A percentile compares a stretch with the other conserved stretches of the same genome.
phyloP scores from a whole-genome alignment of 352 stramenopile genomes.

The Globisporangium heterothallicum region DNA sequence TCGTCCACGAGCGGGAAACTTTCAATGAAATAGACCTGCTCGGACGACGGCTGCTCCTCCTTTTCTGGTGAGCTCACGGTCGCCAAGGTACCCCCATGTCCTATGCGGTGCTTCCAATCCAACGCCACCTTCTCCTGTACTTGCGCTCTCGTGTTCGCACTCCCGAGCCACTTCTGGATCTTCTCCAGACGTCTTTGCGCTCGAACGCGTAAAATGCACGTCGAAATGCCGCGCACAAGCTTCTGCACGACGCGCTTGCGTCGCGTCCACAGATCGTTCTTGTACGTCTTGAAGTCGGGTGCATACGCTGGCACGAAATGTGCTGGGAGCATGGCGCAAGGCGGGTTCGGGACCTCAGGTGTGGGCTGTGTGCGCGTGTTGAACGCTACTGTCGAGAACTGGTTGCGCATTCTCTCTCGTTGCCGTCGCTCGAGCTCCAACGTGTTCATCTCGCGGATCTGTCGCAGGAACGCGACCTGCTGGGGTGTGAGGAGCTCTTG shows the following conservation, averaged over 20 bases:
- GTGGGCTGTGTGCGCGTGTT: constrained; percentile 25
- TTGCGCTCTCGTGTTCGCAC: constrained; percentile 32
- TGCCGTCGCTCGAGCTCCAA: constrained; percentile 22
- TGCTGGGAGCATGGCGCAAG: constrained; percentile 33
- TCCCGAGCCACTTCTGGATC: constrained; percentile 51
- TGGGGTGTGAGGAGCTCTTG: constrained; percentile 44
- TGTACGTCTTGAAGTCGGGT: constrained; percentile 81
- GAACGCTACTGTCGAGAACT: constrained; percentile 30
- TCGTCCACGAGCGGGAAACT: constrained; percentile 65
- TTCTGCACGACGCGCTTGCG: constrained; percentile 62
- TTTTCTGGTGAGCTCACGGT: no score
- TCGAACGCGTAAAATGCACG: constrained; percentile 59
- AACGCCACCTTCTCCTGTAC: constrained; percentile 58
- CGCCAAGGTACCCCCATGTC: not conserved
- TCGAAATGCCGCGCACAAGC: constrained; percentile 69
- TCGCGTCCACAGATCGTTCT: constrained; percentile 83
- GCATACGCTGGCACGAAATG: constrained; percentile 26
- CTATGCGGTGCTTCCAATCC: constrained; percentile 33
- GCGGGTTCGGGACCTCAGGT: constrained; percentile 18
- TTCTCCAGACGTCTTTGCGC: constrained; percentile 49
- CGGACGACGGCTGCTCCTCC: no score
- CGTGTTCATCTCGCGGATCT: constrained; percentile 40
- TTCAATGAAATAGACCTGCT: constrained; percentile 24
- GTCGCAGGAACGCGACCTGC: constrained; percentile 38
- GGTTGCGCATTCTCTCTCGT: constrained; percentile 38